phyloP scores from a whole-genome alignment of 805 yeast genomes.

The Wickerhamomyces bovis region DNA sequence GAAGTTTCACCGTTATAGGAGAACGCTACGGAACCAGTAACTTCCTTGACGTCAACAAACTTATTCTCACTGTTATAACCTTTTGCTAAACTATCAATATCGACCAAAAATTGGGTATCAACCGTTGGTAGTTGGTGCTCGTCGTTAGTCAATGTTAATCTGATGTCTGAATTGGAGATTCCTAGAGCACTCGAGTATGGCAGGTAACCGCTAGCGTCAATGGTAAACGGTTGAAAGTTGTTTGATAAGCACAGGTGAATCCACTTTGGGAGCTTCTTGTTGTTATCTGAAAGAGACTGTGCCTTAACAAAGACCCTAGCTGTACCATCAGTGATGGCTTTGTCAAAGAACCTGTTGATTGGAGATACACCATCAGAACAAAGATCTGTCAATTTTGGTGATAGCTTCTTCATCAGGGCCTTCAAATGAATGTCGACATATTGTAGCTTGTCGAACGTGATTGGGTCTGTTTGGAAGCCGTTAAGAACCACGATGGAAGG shows the following conservation, averaged over 20 bases:
- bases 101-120: slow-evolving; percentile 1
- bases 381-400: slow-evolving; percentile 2
- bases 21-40: slow-evolving; percentile 14
- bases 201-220: background rate
- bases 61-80: slow-evolving; percentile 5
- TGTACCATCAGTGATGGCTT: slow-evolving; percentile 1
- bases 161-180: background rate
- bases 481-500: slow-evolving; percentile 9
- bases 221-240: slow-evolving; percentile 6
- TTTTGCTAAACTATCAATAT: slow-evolving; percentile 4
- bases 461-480: slow-evolving; percentile 1
- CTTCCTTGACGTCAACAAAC: slow-evolving; percentile 7
- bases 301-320: slow-evolving; percentile 10
- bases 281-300: slow-evolving; percentile 5
- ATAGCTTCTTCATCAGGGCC: slow-evolving; percentile 4
- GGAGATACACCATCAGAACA: slow-evolving; percentile 20
- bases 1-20: slow-evolving; percentile 7
- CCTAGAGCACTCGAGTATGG: background rate
- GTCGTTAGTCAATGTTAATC: background rate
- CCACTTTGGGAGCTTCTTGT: slow-evolving; percentile 15
- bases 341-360: slow-evolving; percentile 10
- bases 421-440: background rate
- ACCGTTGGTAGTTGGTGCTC: slow-evolving; percentile 1
- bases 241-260: slow-evolving; percentile 8
- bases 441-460: background rate